Base-by-base conservation (phyloP, 2,329 filamentous ascomycete genomes). In the Monilinia polystroma region DNA sequence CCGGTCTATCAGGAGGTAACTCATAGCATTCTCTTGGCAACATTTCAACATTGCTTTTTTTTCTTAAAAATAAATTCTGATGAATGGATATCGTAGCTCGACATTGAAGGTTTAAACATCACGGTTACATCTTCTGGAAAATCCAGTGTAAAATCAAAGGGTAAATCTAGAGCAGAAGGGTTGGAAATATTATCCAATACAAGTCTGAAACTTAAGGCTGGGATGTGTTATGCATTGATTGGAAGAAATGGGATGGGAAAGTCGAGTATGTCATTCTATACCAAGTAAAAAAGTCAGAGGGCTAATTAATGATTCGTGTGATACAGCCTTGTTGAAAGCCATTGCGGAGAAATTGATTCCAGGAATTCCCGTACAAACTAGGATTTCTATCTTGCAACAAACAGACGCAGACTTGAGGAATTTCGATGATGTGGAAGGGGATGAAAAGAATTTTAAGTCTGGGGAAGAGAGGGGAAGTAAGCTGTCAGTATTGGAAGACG, bases 181-280 rank as follows among this genome's bases (percentile, higher is more conserved):
- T 78, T 82, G n/a, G 91, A 95, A 75, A 84, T 96, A 7, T 81
- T 96, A 3, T 81, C 81, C 12, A 86, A 90, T 75, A 90, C 89
- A 1, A 87, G 87, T 66, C 78, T 96, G 47, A 85, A 87, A 32
- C 79, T 96, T 3, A 91, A 94, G 70, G 85, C 87, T 60, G 89
- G 90, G 0, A 82, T 87, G 56, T 84, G 90, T 68, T 96, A 96
- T 80, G 91, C 91, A 0, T 80, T 96, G 1, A 81, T 94, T 26
- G 92, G 92, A 0, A 84, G 90, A 8, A 96, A 96, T 77, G 92
- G 92, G 0, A 90, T 88, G 2, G 92, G 92, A 7, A 96, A 96
- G 75, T 93, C 90, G 4, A 94, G 87, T 89, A 77, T 76, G 83
- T 74, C 18, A 20, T 38, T 16, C 53, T 10, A 18, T 20, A 8